Evolutionary conservation across 192 early-diverging fungal genomes (phyloP), one percentile per base, ranked within the genome.

Genomic region (Coemansia sp.): DNA sequence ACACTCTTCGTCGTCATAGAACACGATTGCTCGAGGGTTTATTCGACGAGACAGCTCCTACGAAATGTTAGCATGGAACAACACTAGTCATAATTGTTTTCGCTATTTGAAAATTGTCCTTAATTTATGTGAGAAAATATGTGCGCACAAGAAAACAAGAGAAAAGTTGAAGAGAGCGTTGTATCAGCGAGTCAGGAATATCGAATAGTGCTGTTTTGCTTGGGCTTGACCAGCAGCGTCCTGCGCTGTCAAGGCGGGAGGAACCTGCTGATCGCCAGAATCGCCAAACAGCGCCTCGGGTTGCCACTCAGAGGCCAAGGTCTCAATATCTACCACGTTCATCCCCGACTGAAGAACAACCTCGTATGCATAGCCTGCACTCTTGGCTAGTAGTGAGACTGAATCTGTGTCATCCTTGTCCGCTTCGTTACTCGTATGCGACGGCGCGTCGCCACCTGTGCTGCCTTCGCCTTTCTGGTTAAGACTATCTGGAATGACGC

Each of bases 201-300:
- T 38, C 60, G 72, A 46, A 44, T 49, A 78, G 41, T 66, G 67
- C 53, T 66, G 53, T 15, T 61, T 69, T 30, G 16, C 30, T 38
- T 48, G 60, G 12, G 45, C 63, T n/a, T 52, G 66, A 18, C n/a
- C 43, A 35, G 52, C 43, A 35, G 52, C 45, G 12, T 62, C 20
- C 15, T 64, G 35, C 0, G 58, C 24, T 1, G 63, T 39, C 38
- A 44, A 57, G 12, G 71, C 64, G 3, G 79, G 79, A 18, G 79
- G 79, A 18, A 81, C 79, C 46, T 76, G 79, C 67, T 81, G 79
- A 65, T 81, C 79, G 49, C 53, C 26, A 58, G 44, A 38, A 6
- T 81, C 79, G 51, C 48, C 48, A 35, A 69, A 34, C 34, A 68
- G 45, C 14, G 62, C 20, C 5, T 73, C 74, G 2, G 71, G 57